Evolutionary conservation across 225 moss, liverwort and hornwort species (phyloP), one percentile per base, ranked within the genome.

Genomic region (Takakia lepidozioides): DNA sequence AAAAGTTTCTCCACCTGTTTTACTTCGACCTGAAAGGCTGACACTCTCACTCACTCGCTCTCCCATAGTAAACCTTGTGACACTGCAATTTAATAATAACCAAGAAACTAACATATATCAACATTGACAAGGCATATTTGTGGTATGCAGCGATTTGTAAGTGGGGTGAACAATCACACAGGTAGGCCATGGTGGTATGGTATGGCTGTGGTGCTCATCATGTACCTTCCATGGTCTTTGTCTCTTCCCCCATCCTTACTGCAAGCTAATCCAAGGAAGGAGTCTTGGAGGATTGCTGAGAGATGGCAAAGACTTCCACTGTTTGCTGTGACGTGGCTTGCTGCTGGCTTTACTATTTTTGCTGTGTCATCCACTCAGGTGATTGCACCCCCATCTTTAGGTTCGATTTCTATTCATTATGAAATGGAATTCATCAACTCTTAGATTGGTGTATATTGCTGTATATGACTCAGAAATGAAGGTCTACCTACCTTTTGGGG

Each of bases 211-310:
- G 52, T 82, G 51, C 38, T 57, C 39, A 28, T 75, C 15, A 75
- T 75, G 81, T 86, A 86, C 55, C 73, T 82, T 60, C 85, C 85
- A 45, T 86, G 85, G 85, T 86, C 78, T 32, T 48, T 78, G 24
- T 70, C 78, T 19, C 58, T 82, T 25, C 74, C 71, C 36, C 48
- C 64, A 42, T 66, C 78, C 29, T 59, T 86, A 46, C 10, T 70
- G 34, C 63, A 62, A 49, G 56, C 45, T 49, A 46, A 72, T 51
- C 69, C 81, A 6, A 74, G 69, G 61, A 68, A 57, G 28, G 47
- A 54, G 25, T 36, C 46, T 20, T 72, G 66, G 68, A 65, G 52
- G 42, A 68, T 48, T 16, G 25, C 27, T 59, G 30, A 64, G 41
- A 69, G 78, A 44, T 58, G 49, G 41, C 58, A 58, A 10, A 72